Conservation (phyloP, 306 rosid genomes). For the Begonia masoniana region DNA sequence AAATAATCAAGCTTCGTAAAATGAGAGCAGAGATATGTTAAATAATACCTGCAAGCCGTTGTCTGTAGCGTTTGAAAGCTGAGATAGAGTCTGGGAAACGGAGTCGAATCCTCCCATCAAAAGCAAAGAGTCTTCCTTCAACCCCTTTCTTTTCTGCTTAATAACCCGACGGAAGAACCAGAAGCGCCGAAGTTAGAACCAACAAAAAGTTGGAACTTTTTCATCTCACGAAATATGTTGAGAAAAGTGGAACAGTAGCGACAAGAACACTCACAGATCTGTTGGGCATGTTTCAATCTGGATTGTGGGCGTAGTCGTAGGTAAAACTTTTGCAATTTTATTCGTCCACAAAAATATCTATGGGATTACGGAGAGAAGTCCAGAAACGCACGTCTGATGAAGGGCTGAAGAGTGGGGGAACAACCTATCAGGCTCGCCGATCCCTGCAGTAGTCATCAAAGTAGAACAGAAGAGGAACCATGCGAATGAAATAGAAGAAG, state of each 20-base stretch:
- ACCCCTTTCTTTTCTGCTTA: conserved; percentile 12
- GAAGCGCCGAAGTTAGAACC: conserved; percentile 1
- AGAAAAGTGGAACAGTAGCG: not conserved
- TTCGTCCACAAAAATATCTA: conserved; percentile 34
- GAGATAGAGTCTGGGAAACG: conserved; percentile 55
- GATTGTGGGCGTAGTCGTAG: not conserved
- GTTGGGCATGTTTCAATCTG: conserved; percentile 7
- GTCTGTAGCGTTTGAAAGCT: conserved; percentile 60
- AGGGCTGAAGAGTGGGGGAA: conserved; percentile 44
- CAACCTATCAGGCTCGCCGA: conserved; percentile 9
- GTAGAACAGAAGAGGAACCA: not conserved
- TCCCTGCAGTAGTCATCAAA: conserved; percentile 13
- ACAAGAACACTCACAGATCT: conserved; percentile 15
- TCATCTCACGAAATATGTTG: too few species aligned
- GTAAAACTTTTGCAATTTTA: conserved; percentile 11
- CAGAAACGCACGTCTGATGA: conserved; percentile 72
- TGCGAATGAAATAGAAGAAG: not conserved
- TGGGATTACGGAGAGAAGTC: conserved; percentile 44
- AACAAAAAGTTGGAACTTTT: not conserved
- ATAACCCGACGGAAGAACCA: conserved; percentile 17
- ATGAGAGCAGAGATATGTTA: too few species aligned
- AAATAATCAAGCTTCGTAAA: too few species aligned
- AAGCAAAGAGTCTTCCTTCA: conserved; percentile 63
- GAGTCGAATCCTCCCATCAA: conserved; percentile 84
- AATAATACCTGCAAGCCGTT: conserved; percentile 58